These are phyloP conservation scores for Phoma sp. DNA, from an alignment of 2,329 filamentous ascomycete genomes.

Conservation along the genomic window DNA sequence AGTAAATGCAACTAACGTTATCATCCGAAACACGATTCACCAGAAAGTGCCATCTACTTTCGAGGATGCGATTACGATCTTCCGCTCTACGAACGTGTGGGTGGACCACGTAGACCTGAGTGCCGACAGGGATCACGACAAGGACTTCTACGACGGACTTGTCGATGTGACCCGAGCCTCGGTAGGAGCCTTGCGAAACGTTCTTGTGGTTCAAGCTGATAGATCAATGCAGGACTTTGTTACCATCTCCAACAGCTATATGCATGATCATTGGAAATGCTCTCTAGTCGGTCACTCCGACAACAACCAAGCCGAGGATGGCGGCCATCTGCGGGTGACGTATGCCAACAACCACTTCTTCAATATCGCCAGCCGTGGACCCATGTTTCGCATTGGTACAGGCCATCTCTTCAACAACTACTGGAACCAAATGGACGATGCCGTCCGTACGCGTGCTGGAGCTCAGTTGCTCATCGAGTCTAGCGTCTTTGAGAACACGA, in stretches of 20 bases:
- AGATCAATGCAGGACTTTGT: slow-evolving; percentile 55
- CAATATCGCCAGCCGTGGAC: slow-evolving; percentile 67
- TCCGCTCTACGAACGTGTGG: slow-evolving; percentile 61
- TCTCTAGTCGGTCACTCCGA: slow-evolving; percentile 64
- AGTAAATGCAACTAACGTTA: slow-evolving; percentile 57
- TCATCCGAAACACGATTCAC: slow-evolving; percentile 61
- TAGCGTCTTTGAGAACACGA: slow-evolving; percentile 35
- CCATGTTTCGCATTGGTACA: slow-evolving; percentile 68
- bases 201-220: background rate
- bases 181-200: background rate
- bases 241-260: slow-evolving; percentile 58
- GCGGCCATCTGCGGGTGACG: slow-evolving; percentile 65
- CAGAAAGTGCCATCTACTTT: slow-evolving; percentile 48
- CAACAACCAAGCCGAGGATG: slow-evolving; percentile 62
- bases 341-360: slow-evolving; percentile 69
- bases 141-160: slow-evolving; percentile 72
- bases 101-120: slow-evolving; percentile 70
- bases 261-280: slow-evolving; percentile 65
- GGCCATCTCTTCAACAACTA: slow-evolving; percentile 63
- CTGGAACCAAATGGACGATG: slow-evolving; percentile 36
- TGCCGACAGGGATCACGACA: slow-evolving; percentile 62
- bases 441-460: slow-evolving; percentile 45
- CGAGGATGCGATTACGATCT: slow-evolving; percentile 58
- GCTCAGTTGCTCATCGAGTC: slow-evolving; percentile 47
- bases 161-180: slow-evolving; percentile 65